A percentile compares a stretch with the other conserved stretches of the same genome.
phyloP scores from a whole-genome alignment of 495 filamentous ascomycete genomes.

The Xylaria palmicola region DNA sequence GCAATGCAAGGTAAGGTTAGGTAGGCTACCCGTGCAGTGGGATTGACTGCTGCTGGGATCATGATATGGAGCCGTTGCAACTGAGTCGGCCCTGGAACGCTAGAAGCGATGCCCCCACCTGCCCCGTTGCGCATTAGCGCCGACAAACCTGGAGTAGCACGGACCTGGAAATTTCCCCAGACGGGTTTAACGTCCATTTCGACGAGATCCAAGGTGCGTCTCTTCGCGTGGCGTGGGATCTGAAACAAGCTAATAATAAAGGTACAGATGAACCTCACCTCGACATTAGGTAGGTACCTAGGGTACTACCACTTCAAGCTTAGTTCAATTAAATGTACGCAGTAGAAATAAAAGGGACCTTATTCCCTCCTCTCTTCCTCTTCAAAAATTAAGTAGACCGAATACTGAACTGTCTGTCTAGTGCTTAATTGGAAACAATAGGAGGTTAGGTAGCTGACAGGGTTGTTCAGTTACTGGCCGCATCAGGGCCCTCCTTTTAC shows the following conservation, averaged over 20 bases:
- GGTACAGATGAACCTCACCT: background rate
- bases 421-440: no score
- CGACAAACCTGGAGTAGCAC: background rate
- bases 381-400: no score
- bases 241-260: conserved; percentile 16
- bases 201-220: background rate
- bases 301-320: no score
- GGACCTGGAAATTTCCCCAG: background rate
- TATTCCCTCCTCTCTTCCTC: no score
- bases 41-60: conserved; percentile 10
- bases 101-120: background rate
- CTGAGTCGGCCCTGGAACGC: background rate
- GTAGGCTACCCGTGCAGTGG: background rate
- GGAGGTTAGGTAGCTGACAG: no score
- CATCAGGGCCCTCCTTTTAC: background rate
- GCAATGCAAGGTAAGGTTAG: background rate
- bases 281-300: background rate
- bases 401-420: no score
- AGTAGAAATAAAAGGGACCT: no score
- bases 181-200: background rate
- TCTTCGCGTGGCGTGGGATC: background rate
- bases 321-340: no score
- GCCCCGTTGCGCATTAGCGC: background rate
- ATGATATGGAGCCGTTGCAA: conserved; percentile 4
- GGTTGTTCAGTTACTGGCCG: no score